These are phyloP conservation scores for Lachnellula hyalina DNA, from an alignment of 2,329 filamentous ascomycete species.

Conservation along the genomic window DNA sequence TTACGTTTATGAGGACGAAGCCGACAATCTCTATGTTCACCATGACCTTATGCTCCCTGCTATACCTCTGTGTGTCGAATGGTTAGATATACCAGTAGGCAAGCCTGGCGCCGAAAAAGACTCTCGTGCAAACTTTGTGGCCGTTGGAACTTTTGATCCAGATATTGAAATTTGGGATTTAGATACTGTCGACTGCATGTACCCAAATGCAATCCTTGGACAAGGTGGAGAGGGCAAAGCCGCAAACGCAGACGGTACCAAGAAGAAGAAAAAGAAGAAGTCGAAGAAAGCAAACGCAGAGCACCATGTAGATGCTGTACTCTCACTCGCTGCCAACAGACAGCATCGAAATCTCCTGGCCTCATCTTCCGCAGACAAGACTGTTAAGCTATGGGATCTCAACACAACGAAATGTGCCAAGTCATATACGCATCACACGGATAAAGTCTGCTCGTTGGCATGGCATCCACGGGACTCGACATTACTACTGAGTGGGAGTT, in stretches of 20 bases:
- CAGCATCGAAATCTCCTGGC: conserved; percentile 92
- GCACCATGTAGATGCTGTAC: conserved; percentile 90
- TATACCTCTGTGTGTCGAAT: conserved; percentile 92
- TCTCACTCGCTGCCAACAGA: conserved; percentile 86
- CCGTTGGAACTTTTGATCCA: conserved; percentile 93
- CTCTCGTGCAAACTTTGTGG: conserved; percentile 81
- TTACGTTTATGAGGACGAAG: conserved; percentile 93
- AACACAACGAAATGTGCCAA: conserved; percentile 89
- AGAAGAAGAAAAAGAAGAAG: conserved; percentile 88
- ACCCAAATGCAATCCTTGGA: conserved; percentile 91
- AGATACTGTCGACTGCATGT: conserved; percentile 95
- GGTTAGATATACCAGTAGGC: conserved; percentile 87
- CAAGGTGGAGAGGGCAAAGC: conserved; percentile 52
- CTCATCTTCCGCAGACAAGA: conserved; percentile 93
- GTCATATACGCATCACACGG: conserved; percentile 91
- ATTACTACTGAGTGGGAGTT: conserved; percentile 84
- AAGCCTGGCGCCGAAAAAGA: conserved; percentile 58
- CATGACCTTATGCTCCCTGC: conserved; percentile 99
- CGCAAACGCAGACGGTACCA: conserved; percentile 45
- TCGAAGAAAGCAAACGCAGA: conserved; percentile 80
- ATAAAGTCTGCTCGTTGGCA: conserved; percentile 93
- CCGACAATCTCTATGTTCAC: conserved; percentile 96
- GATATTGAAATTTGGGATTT: conserved; percentile 99
- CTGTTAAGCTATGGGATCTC: conserved; percentile 96
- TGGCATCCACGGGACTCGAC: conserved; percentile 90